phyloP scores from a whole-genome alignment of 2,329 filamentous ascomycete genomes.

The Diaporthe longicolla region DNA sequence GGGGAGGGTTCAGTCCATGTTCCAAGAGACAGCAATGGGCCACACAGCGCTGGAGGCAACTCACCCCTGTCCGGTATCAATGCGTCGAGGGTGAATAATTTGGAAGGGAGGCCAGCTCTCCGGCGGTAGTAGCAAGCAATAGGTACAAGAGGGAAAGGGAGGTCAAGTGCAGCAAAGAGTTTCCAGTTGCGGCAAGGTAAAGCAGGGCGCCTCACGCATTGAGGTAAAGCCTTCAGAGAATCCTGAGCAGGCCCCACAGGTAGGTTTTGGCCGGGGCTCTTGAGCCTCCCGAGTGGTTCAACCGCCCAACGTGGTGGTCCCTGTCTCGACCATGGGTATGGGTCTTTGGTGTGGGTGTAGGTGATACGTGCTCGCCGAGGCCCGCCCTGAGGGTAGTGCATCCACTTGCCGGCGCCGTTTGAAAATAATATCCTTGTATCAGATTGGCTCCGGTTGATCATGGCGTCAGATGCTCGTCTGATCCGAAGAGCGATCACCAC shows the following conservation, averaged over 20 bases:
- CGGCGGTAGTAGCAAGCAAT: constrained; percentile 35
- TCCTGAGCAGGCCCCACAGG: constrained; percentile 52
- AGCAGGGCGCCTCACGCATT: constrained; percentile 53
- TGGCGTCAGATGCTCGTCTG: constrained; percentile 58
- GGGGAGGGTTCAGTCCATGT: constrained; percentile 45
- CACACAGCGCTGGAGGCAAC: constrained; percentile 41
- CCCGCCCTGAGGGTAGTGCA: constrained; percentile 41
- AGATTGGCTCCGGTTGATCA: constrained; percentile 55
- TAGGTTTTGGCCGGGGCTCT: constrained; percentile 49
- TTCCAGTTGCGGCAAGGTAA: constrained; percentile 51
- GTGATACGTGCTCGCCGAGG: constrained; percentile 41
- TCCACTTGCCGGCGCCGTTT: constrained; percentile 47
- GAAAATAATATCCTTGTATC: constrained; percentile 50
- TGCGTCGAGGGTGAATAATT: constrained; percentile 42
- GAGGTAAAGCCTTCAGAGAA: constrained; percentile 44
- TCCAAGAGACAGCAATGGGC: constrained; percentile 46
- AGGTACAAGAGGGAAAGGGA: constrained; percentile 41
- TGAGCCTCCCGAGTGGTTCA: constrained; percentile 47
- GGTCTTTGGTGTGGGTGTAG: constrained; percentile 44
- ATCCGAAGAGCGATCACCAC: constrained; percentile 55
- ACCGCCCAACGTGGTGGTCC: constrained; percentile 46
- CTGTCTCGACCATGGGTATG: constrained; percentile 46
- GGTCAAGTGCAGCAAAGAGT: constrained; percentile 48
- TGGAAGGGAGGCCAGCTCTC: constrained; percentile 47
- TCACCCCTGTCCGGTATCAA: constrained; percentile 43